Evolutionary conservation across 352 stramenopile genomes (phyloP).

Genomic region (Pythium pectinolyticum): DNA sequence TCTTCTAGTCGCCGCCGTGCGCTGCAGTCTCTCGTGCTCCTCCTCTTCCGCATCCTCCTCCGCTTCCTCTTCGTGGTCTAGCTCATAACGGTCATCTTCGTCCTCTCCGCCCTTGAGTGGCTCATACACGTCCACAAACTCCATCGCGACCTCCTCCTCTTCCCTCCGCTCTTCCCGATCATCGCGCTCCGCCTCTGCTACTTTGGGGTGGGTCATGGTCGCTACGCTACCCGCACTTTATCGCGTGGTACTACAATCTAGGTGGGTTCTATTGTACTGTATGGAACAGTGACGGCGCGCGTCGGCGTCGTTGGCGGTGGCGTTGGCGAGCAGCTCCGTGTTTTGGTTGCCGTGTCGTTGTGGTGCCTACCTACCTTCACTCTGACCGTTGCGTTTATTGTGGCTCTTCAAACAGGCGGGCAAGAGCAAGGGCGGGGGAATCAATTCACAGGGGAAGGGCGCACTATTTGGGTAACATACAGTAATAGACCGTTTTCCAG

Average conservation of each 20-base stretch:
- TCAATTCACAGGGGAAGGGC: neutral
- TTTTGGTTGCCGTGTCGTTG: too few species aligned
- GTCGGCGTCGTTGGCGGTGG: too few species aligned
- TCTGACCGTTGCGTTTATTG: slow-evolving; percentile 4
- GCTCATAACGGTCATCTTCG: neutral
- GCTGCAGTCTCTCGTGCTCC: slow-evolving; percentile 4
- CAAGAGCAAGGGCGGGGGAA: neutral
- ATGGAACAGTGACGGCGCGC: too few species aligned
- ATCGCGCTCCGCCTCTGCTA: neutral
- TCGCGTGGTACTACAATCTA: too few species aligned
- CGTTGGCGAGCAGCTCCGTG: too few species aligned
- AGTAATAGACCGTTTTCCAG: neutral
- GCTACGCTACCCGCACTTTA: too few species aligned
- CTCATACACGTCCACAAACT: neutral
- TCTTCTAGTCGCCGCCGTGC: neutral
- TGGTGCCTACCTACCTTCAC: too few species aligned
- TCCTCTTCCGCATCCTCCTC: neutral
- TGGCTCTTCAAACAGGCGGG: slow-evolving; percentile 30
- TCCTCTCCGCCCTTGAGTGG: slow-evolving; percentile 9
- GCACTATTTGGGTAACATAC: slow-evolving; percentile 13
- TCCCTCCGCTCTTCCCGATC: neutral
- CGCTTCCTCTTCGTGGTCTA: slow-evolving; percentile 1
- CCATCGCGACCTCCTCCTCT: neutral
- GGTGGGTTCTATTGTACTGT: too few species aligned
- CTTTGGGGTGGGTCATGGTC: slow-evolving; percentile 5